Evolutionary conservation across 1,139 yeast genomes (phyloP).

Genomic region (Candida sanyaensis): DNA sequence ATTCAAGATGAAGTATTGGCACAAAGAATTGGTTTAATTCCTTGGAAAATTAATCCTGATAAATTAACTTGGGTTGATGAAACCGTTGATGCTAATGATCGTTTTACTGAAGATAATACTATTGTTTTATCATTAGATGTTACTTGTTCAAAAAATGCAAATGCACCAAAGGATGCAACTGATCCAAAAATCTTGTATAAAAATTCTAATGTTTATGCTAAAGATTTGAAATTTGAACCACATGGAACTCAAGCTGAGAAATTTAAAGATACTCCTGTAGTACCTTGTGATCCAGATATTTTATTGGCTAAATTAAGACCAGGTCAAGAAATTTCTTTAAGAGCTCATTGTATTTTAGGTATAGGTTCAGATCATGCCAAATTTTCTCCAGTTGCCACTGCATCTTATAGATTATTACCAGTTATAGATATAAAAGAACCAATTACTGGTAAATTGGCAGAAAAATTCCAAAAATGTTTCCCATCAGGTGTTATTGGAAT

Average conservation of each 20-base stretch:
- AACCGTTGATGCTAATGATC: slow-evolving; percentile 61
- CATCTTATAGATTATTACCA: slow-evolving; percentile 96
- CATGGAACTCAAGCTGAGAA: slow-evolving; percentile 81
- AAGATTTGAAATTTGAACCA: slow-evolving; percentile 86
- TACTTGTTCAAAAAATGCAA: slow-evolving; percentile 80
- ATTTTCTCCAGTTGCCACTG: slow-evolving; percentile 95
- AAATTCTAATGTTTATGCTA: slow-evolving; percentile 85
- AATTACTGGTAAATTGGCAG: slow-evolving; percentile 75
- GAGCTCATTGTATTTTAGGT: slow-evolving; percentile 91
- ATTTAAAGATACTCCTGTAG: slow-evolving; percentile 69
- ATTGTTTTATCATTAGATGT: slow-evolving; percentile 81
- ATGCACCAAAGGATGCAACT: slow-evolving; percentile 76
- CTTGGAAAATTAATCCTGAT: slow-evolving; percentile 93
- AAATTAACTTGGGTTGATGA: slow-evolving; percentile 74
- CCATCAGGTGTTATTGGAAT: slow-evolving; percentile 91
- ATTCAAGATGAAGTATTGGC: slow-evolving; percentile 97
- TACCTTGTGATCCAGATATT: slow-evolving; percentile 83
- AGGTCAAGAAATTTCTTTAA: slow-evolving; percentile 89
- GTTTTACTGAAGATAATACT: slow-evolving; percentile 85
- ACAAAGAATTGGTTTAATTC: slow-evolving; percentile 90
- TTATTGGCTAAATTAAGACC: slow-evolving; percentile 91
- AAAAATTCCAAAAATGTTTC: slow-evolving; percentile 83
- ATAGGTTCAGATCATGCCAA: slow-evolving; percentile 96
- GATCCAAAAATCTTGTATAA: slow-evolving; percentile 83
- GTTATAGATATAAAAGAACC: slow-evolving; percentile 76